phyloP scores from a whole-genome alignment of 192 early-diverging fungal species.

The Coemansia reversa region DNA sequence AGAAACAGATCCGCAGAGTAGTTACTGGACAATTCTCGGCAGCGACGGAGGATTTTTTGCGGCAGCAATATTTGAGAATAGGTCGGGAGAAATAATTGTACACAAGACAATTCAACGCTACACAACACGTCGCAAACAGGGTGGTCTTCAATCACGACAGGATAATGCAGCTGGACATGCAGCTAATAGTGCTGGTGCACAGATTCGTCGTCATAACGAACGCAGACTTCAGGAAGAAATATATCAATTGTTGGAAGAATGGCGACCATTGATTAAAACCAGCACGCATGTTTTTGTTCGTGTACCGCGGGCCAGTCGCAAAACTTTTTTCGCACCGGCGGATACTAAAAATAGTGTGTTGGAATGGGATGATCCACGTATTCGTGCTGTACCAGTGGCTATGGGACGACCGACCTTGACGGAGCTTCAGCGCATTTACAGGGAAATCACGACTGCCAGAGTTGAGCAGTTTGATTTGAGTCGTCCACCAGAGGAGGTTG shows the following conservation, averaged over 20 bases:
- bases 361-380: slow-evolving; percentile 51
- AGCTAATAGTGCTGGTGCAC: slow-evolving; percentile 82
- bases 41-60: slow-evolving; percentile 90
- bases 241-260: slow-evolving; percentile 66
- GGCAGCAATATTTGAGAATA: slow-evolving; percentile 78
- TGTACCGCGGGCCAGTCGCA: slow-evolving; percentile 33
- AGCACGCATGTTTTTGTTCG: slow-evolving; percentile 78
- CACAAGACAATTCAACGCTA: slow-evolving; percentile 97
- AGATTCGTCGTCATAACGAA: slow-evolving; percentile 90
- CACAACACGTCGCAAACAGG: slow-evolving; percentile 94
- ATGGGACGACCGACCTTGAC: slow-evolving; percentile 67
- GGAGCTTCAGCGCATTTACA: slow-evolving; percentile 45
- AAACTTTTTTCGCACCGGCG: slow-evolving; percentile 19
- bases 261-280: slow-evolving; percentile 64
- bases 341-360: background rate
- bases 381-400: slow-evolving; percentile 74
- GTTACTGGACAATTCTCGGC: slow-evolving; percentile 76
- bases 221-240: slow-evolving; percentile 76
- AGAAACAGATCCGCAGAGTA: slow-evolving; percentile 3
- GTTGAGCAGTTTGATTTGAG: slow-evolving; percentile 11
- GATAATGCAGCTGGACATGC: slow-evolving; percentile 80
- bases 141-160: slow-evolving; percentile 82
- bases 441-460: slow-evolving; percentile 25
- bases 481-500: background rate
- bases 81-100: slow-evolving; percentile 58